These are phyloP conservation scores for Lentinula boryana DNA, from an alignment of 768 basidiomycete genomes.

Conservation along the genomic window DNA sequence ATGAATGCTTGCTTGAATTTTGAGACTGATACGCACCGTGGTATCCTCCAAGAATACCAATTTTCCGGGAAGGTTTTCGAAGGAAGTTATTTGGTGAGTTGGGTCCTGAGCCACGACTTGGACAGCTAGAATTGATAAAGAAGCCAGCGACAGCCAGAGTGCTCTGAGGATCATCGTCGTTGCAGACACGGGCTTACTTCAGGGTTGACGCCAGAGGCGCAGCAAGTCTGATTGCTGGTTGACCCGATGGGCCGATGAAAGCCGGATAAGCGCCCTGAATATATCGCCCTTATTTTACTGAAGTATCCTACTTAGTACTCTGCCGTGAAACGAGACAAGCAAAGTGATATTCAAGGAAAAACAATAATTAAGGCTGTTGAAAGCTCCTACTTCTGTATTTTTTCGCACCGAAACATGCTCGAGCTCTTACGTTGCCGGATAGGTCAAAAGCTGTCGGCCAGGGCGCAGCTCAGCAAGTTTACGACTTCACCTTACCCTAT, in stretches of 20 bases:
- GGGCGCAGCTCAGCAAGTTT: no score
- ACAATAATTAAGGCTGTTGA: no score
- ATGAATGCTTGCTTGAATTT: conserved; percentile 1
- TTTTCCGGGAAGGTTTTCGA: conserved; percentile 67
- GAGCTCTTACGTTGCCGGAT: no score
- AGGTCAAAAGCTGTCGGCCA: no score
- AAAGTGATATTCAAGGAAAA: no score
- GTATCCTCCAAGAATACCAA: conserved; percentile 95
- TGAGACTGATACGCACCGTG: conserved; percentile 44
- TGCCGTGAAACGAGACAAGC: no score
- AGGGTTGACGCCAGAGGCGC: background rate
- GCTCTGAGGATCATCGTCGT: conserved; percentile 6
- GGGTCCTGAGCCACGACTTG: conserved; percentile 35
- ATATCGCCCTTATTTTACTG: no score
- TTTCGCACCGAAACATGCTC: no score
- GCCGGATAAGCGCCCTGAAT: background rate
- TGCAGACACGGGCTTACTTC: background rate
- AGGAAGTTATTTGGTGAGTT: conserved; percentile 41
- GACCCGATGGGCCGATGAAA: background rate
- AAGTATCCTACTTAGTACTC: no score
- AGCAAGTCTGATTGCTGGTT: background rate
- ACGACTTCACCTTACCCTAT: no score
- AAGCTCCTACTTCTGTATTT: no score
- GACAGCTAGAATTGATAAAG: background rate
- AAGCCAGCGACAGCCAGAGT: background rate